phyloP scores from a whole-genome alignment of 768 basidiomycete genomes.

The Russula earlei region DNA sequence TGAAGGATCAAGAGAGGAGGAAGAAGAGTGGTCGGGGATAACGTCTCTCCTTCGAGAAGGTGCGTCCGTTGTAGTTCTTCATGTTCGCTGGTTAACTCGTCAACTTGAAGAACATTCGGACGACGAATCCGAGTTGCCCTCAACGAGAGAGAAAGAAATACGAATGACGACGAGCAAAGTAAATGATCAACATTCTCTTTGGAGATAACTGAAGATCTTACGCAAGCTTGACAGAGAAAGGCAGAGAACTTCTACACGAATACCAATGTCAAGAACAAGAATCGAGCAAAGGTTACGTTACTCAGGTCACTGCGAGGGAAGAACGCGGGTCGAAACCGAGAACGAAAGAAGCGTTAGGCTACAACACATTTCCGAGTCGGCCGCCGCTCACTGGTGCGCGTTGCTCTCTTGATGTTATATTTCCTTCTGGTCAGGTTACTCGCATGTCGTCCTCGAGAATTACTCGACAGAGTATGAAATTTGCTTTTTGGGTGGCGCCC shows the following conservation, averaged over 20 bases:
- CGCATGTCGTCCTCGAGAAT: too few species aligned
- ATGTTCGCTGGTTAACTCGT: slow-evolving; percentile 2
- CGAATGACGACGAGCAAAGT: slow-evolving; percentile 96
- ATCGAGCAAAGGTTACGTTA: slow-evolving; percentile 51
- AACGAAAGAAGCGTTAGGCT: slow-evolving; percentile 12
- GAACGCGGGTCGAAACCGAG: slow-evolving; percentile 8
- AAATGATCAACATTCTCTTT: slow-evolving; percentile 9
- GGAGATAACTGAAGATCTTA: background rate
- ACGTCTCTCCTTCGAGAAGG: slow-evolving; percentile 15
- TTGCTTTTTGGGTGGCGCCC: too few species aligned
- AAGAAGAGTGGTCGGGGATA: slow-evolving; percentile 19
- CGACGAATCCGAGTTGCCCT: slow-evolving; percentile 27
- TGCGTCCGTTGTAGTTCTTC: background rate
- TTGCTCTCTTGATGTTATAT: too few species aligned
- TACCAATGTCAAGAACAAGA: slow-evolving; percentile 85
- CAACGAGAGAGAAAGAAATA: slow-evolving; percentile 38
- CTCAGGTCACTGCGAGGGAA: slow-evolving; percentile 38
- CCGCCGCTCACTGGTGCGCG: background rate
- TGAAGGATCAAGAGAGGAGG: slow-evolving; percentile 21
- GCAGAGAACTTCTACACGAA: slow-evolving; percentile 80
- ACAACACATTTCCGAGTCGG: too few species aligned
- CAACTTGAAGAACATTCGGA: slow-evolving; percentile 28
- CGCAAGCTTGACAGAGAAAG: slow-evolving; percentile 51
- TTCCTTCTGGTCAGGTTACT: too few species aligned
- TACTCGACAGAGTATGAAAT: too few species aligned